Base-by-base conservation (phyloP, 139 green algal species). In the Monoraphidium neglectum region DNA sequence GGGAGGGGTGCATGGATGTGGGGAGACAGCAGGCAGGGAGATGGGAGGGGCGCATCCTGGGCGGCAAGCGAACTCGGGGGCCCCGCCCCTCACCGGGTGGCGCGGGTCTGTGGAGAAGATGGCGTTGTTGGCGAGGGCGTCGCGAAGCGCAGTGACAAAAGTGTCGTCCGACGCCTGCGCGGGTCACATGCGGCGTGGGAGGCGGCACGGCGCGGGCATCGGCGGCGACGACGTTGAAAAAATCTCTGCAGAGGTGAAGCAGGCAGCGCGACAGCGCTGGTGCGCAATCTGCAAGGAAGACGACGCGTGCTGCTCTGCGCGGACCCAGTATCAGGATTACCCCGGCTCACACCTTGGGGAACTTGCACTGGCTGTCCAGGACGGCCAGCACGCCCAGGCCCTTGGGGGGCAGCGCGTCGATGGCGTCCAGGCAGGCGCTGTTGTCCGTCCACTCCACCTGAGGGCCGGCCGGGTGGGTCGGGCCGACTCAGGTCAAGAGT, bases 371-470 rank as follows among this genome's bases (percentile, higher is more conserved):
- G 69, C 96, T 92, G 84, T 99, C 96, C 56, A 99, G 88, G 4
- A 98, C 81, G 12, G 92, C 83, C 70, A 99, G 92, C 64, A 99
- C 93, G 35, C 95, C 96, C 59, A 94, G 77, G 16, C 87, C 88
- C 68, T 81, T 83, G 13, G 87, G 85, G 0, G 86, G 83, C 75
- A 73, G 81, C 36, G 78, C 70, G 73, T 93, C 93, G 69, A 98
- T 95, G 37, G 98, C 86, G 79, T 99, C 95, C 51, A 99, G 86
- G 53, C 93, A 93, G 73, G 97, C 94, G 87, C 96, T 91, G 87
- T 99, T 99, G 89, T 99, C 96, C n/a, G 95, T 83, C 71, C 98
- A 99, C 51, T 99, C 92, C 46, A 99, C 92, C 63, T 71, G 46
- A 3, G 21, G n/a, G n/a, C n/a, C n/a, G n/a, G n/a, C n/a, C n/a